A percentile compares a stretch with the other conserved stretches of the same genome.
Conservation (phyloP, 2,329 filamentous ascomycete genomes). For the Arthroderma sp. region DNA sequence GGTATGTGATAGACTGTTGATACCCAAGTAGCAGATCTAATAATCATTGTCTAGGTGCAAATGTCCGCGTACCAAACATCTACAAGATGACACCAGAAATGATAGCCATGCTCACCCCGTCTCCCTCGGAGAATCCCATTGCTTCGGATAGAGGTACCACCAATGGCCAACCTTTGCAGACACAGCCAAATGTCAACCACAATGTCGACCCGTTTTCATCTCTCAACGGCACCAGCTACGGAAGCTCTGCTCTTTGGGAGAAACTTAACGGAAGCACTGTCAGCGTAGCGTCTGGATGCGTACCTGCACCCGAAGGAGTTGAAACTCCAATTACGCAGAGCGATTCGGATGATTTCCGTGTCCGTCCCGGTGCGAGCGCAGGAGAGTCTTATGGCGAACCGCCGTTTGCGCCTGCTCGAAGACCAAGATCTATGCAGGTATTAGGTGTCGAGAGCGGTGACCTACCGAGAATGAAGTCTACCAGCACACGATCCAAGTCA, state of each 20-base stretch:
- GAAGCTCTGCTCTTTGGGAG: conserved; percentile 38
- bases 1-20: conserved; percentile 26
- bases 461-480: conserved; percentile 52
- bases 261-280: conserved; percentile 38
- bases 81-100: conserved; percentile 64
- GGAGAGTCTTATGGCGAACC: conserved; percentile 30
- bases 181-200: conserved; percentile 27
- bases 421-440: conserved; percentile 44
- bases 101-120: conserved; percentile 36
- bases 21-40: background rate
- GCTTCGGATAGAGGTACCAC: conserved; percentile 24
- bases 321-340: conserved; percentile 51
- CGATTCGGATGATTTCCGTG: conserved; percentile 31
- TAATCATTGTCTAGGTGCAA: conserved; percentile 47
- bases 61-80: conserved; percentile 69
- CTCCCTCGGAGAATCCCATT: conserved; percentile 22
- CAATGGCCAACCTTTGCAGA: conserved; percentile 26
- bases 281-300: conserved; percentile 27
- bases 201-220: conserved; percentile 35
- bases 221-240: conserved; percentile 21
- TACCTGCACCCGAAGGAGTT: conserved; percentile 40
- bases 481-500: conserved; percentile 32
- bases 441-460: conserved; percentile 43
- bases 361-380: conserved; percentile 22
- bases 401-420: conserved; percentile 35